Conservation (phyloP, 345 rosid genomes). For the Clausena lansium region DNA sequence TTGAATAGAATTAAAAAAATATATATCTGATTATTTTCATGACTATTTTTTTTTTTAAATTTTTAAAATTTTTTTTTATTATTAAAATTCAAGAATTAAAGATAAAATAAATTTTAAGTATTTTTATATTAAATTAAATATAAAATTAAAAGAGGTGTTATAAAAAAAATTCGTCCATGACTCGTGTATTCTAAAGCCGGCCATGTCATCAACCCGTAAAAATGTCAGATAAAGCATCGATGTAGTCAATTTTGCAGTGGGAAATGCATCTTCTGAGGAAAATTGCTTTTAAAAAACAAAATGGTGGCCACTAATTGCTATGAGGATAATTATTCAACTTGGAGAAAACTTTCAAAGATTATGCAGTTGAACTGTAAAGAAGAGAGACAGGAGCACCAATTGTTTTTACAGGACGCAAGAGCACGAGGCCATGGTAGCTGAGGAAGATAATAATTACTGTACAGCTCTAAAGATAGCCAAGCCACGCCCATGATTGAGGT, state of each 20-base stretch:
- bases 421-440: slow-evolving; percentile 9
- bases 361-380: not conserved
- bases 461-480: not conserved
- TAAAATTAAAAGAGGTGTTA: too few species aligned
- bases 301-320: not conserved
- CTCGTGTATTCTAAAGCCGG: too few species aligned
- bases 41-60: too few species aligned
- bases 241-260: not conserved
- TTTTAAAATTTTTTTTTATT: too few species aligned
- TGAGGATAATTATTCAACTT: not conserved
- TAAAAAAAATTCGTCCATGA: too few species aligned
- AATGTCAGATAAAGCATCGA: not conserved
- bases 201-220: too few species aligned
- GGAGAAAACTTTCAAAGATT: not conserved
- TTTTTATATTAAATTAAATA: too few species aligned
- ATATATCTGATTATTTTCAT: too few species aligned
- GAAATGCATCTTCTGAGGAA: not conserved
- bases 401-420: slow-evolving; percentile 5
- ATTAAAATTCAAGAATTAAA: too few species aligned
- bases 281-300: not conserved
- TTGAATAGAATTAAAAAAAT: too few species aligned
- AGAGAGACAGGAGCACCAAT: not conserved
- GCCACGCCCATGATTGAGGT: not conserved
- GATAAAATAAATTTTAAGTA: too few species aligned
- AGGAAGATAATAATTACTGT: not conserved